phyloP scores from a whole-genome alignment of 371 early-diverging fungal species.

The Apophysomyces variabilis region DNA sequence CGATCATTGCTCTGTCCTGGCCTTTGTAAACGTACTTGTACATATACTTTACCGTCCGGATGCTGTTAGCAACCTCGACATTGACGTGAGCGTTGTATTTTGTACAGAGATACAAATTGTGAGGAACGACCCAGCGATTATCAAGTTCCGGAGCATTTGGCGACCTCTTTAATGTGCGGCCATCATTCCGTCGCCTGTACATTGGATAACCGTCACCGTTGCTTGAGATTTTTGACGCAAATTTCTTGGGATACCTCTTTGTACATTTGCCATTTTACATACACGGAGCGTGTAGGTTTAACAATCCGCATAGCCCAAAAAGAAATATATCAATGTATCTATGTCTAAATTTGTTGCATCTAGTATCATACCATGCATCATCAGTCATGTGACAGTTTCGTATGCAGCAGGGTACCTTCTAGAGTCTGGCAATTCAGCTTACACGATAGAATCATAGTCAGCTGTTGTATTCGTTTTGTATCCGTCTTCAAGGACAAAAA shows the following conservation, averaged over 20 bases:
- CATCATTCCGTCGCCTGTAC: slow-evolving; percentile 9
- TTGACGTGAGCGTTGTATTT: slow-evolving; percentile 4
- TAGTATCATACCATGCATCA: slow-evolving; percentile 33
- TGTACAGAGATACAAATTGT: not conserved
- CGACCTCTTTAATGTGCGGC: too few relatives aligned
- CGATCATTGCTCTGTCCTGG: too few relatives aligned
- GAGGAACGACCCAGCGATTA: not conserved
- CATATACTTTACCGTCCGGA: slow-evolving; percentile 37
- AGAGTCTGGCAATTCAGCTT: slow-evolving; percentile 37
- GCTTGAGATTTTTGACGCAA: slow-evolving; percentile 14
- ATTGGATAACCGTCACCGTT: slow-evolving; percentile 8
- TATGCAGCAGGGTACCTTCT: slow-evolving; percentile 21
- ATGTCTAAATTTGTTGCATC: not conserved
- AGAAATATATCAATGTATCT: too few relatives aligned
- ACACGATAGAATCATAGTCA: slow-evolving; percentile 28
- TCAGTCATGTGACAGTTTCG: slow-evolving; percentile 27
- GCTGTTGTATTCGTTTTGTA: too few relatives aligned
- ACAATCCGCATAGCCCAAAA: slow-evolving; percentile 30
- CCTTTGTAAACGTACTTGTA: slow-evolving; percentile 17
- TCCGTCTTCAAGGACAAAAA: too few relatives aligned
- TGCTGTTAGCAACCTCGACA: not conserved
- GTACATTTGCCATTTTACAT: slow-evolving; percentile 30
- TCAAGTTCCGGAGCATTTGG: not conserved
- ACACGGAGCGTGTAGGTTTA: slow-evolving; percentile 26
- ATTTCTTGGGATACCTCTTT: slow-evolving; percentile 29